These are phyloP conservation scores for Ganoderma lucidum DNA, from an alignment of 1,284 basidiomycete species.

Conservation along the genomic window DNA sequence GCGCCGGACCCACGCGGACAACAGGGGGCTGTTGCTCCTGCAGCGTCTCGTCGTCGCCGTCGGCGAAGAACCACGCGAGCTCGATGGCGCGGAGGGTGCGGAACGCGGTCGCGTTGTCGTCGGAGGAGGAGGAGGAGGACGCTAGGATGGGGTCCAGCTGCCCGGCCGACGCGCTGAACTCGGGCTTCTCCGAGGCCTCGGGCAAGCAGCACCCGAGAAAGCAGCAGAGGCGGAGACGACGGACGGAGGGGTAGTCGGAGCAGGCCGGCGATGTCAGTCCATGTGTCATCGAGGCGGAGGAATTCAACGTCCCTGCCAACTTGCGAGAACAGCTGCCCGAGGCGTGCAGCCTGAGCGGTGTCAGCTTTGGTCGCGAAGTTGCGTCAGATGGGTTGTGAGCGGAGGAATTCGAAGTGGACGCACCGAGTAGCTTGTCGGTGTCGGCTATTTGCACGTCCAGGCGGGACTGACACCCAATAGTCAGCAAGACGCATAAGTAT, in stretches of 20 bases:
- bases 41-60: neutral
- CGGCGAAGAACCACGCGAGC: neutral
- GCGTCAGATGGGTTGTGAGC: neutral
- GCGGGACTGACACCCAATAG: no score
- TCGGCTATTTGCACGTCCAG: neutral
- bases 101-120: neutral
- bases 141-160: neutral
- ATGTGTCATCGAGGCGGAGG: neutral
- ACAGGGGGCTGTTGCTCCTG: neutral
- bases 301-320: neutral
- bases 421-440: neutral
- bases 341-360: neutral
- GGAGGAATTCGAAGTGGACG: neutral
- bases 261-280: neutral
- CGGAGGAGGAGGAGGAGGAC: no score
- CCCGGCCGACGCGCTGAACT: neutral
- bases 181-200: neutral
- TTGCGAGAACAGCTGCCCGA: neutral
- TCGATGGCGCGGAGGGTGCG: neutral
- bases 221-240: neutral
- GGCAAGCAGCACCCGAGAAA: neutral
- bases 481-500: no score
- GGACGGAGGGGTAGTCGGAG: neutral
- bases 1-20: neutral
- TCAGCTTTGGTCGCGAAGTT: neutral